Conservation (phyloP, 176 grass and related monocot genomes). For the Aegilops sharonensis region DNA sequence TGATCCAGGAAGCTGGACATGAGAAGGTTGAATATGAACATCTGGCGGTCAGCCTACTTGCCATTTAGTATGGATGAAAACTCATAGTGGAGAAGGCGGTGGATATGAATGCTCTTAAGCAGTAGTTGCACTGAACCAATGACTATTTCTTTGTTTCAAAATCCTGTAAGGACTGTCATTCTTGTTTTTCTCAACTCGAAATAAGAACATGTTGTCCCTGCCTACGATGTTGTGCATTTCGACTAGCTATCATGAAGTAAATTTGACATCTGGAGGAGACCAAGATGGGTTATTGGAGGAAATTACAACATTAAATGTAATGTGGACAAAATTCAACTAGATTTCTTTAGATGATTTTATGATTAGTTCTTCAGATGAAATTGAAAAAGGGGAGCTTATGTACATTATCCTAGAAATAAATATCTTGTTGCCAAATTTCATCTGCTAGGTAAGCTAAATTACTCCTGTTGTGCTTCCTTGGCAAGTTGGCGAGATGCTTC, state of each 20-base stretch:
- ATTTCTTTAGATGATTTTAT: too few species aligned
- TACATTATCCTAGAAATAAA: too few species aligned
- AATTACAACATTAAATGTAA: neutral
- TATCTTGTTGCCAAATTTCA: too few species aligned
- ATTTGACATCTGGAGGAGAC: neutral
- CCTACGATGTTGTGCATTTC: neutral
- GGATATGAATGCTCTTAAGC: neutral
- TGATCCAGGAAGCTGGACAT: conserved; percentile 89
- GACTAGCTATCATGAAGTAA: neutral
- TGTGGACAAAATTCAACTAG: too few species aligned
- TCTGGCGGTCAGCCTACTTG: neutral
- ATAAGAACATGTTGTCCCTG: neutral
- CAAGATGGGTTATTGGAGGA: neutral
- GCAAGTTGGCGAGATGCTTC: too few species aligned
- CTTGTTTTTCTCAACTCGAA: neutral
- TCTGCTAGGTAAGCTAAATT: too few species aligned
- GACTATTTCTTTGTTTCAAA: neutral
- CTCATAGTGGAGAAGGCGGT: neutral
- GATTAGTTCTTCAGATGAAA: too few species aligned
- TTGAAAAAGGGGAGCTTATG: too few species aligned
- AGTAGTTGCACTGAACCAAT: neutral
- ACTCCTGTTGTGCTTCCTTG: too few species aligned
- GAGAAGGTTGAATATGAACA: conserved; percentile 87
- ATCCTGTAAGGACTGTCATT: neutral
- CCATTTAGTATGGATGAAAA: conserved; percentile 25